phyloP scores from a whole-genome alignment of 169 alveolate species.

The Plasmodium falciparum region DNA sequence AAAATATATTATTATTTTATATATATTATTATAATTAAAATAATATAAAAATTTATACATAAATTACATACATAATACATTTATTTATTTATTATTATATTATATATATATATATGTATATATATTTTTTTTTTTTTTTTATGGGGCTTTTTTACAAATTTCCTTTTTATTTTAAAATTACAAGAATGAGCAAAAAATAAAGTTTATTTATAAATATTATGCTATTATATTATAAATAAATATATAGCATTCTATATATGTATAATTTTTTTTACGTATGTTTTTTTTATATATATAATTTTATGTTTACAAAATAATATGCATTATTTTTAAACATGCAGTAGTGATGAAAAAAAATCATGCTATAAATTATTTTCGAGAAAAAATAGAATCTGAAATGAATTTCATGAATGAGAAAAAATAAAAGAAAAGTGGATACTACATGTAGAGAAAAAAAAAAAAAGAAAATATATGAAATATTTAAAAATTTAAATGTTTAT shows the following conservation, averaged over 20 bases:
- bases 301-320: conserved; percentile 11
- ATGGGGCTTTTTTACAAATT: conserved; percentile 1
- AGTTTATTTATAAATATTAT: conserved; percentile 11
- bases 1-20: no score
- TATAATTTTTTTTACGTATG: conserved; percentile 18
- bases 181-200: background rate
- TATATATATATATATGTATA: no score
- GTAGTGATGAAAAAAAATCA: conserved; percentile 16
- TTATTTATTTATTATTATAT: no score
- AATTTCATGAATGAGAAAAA: conserved; percentile 11
- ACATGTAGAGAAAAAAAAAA: conserved; percentile 34
- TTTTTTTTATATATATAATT: background rate
- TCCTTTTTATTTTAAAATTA: background rate
- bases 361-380: conserved; percentile 26
- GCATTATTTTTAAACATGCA: conserved; percentile 42
- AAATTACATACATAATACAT: no score
- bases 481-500: no score
- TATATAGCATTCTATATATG: conserved; percentile 18
- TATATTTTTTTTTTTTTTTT: no score
- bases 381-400: conserved; percentile 11
- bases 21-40: no score
- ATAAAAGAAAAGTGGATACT: conserved; percentile 21
- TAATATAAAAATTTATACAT: no score
- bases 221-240: conserved; percentile 1
- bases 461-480: conserved; percentile 7